Percentiles rank a stretch among this genome's conserved stretches.
These are phyloP conservation scores for Pelargonium australe DNA, from an alignment of 441 rosid genomes.

Conservation along the genomic window DNA sequence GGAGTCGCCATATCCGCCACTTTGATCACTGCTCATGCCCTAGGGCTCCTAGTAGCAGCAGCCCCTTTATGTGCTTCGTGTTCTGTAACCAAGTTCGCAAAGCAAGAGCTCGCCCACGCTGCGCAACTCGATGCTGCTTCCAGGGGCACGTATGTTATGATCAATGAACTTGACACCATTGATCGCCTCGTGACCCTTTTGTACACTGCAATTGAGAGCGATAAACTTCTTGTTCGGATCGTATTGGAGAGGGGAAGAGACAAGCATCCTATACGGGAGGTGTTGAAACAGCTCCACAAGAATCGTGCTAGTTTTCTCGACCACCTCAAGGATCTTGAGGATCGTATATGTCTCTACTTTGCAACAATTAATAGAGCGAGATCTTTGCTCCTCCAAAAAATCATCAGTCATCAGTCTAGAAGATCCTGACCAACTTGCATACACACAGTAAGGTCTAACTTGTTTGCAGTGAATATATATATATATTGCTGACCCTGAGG, in stretches of 20 bases:
- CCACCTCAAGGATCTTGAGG: conserved; percentile 57
- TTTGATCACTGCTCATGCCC: conserved; percentile 46
- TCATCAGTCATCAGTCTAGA: conserved; percentile 31
- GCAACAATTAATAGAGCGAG: conserved; percentile 53
- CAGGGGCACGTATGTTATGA: conserved; percentile 48
- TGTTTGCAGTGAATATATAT: no score
- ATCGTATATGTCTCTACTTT: conserved; percentile 56
- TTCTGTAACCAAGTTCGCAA: conserved; percentile 36
- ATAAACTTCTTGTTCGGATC: conserved; percentile 42
- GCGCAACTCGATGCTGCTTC: conserved; percentile 65
- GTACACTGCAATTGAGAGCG: conserved; percentile 41
- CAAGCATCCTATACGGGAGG: conserved; percentile 32
- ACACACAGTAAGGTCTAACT: no score
- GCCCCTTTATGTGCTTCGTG: conserved; percentile 44
- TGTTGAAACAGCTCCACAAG: conserved; percentile 46
- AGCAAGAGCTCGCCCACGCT: conserved; percentile 44
- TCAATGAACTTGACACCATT: conserved; percentile 52
- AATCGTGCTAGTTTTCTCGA: conserved; percentile 32
- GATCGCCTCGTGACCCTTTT: conserved; percentile 49
- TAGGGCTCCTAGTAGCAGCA: conserved; percentile 39
- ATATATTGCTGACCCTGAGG: no score
- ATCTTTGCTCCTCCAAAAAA: conserved; percentile 44
- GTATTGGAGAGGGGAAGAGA: conserved; percentile 60
- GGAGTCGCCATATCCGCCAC: conserved; percentile 35
- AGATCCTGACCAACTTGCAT: no score